phyloP scores from a whole-genome alignment of 2,329 filamentous ascomycete genomes.

The Venturia aucupariae region DNA sequence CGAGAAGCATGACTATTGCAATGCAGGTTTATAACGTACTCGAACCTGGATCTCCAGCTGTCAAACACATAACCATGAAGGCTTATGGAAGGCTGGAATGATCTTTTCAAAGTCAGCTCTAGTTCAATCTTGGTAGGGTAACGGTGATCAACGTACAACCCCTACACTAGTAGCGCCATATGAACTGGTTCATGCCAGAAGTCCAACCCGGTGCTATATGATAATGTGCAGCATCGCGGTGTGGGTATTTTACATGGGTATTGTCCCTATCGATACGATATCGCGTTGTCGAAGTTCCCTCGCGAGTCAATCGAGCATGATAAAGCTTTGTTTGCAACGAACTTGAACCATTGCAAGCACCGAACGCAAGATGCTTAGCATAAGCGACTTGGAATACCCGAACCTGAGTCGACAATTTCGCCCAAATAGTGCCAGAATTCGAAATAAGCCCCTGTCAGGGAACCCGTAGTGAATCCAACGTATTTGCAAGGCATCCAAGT shows the following conservation, averaged over 20 bases:
- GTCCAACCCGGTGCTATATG: background rate
- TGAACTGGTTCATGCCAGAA: background rate
- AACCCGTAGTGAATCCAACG: no score
- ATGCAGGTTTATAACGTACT: background rate
- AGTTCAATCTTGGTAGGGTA: background rate
- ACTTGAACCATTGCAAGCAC: background rate
- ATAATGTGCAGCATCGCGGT: background rate
- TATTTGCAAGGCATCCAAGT: no score
- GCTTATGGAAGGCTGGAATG: background rate
- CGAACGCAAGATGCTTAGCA: background rate
- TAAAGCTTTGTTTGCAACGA: background rate
- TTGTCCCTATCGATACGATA: background rate
- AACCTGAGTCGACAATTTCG: no score
- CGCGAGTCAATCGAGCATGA: background rate
- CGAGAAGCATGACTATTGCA: no score
- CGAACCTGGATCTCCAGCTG: background rate
- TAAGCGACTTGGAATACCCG: background rate
- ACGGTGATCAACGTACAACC: background rate
- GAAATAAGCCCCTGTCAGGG: no score
- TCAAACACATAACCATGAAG: background rate
- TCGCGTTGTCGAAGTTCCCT: background rate
- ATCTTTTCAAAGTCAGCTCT: background rate
- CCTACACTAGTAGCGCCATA: slow-evolving; percentile 2
- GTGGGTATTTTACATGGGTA: background rate
- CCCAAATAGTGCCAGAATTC: no score